A percentile compares a stretch with the other conserved stretches of the same genome.
These are phyloP conservation scores for Cladosporium sphaerospermum DNA, from an alignment of 2,329 filamentous ascomycete genomes.

Conservation along the genomic window DNA sequence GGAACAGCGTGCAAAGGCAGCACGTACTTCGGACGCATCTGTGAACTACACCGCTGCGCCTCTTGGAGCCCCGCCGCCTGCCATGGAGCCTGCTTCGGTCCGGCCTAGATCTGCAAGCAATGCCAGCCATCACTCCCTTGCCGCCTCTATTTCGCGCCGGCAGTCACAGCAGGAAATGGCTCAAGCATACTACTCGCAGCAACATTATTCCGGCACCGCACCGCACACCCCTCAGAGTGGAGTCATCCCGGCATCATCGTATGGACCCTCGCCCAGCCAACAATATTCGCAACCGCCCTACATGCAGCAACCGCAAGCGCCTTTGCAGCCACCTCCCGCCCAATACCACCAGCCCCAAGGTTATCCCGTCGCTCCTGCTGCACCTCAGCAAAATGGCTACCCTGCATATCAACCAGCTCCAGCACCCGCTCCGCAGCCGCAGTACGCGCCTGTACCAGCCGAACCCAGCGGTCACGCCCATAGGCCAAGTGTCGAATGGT, in stretches of 20 bases:
- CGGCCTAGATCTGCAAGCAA: slow-evolving; percentile 35
- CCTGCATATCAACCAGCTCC: slow-evolving; percentile 34
- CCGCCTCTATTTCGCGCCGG: slow-evolving; percentile 29
- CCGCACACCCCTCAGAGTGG: slow-evolving; percentile 34
- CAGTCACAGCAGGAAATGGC: slow-evolving; percentile 42
- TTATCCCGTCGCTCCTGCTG: slow-evolving; percentile 20
- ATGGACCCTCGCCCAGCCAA: slow-evolving; percentile 25
- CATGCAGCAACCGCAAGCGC: slow-evolving; percentile 29
- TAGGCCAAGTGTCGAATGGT: slow-evolving; percentile 36
- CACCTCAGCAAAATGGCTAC: slow-evolving; percentile 29
- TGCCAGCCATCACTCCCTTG: slow-evolving; percentile 28
- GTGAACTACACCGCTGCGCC: slow-evolving; percentile 18
- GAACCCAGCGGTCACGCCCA: slow-evolving; percentile 25
- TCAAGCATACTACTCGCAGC: slow-evolving; percentile 31
- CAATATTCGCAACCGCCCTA: slow-evolving; percentile 23
- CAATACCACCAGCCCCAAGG: slow-evolving; percentile 23
- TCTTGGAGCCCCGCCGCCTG: slow-evolving; percentile 11
- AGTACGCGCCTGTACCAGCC: slow-evolving; percentile 30
- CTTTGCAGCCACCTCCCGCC: slow-evolving; percentile 30
- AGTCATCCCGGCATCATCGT: slow-evolving; percentile 34
- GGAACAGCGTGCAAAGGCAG: slow-evolving; percentile 42
- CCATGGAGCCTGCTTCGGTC: slow-evolving; percentile 26
- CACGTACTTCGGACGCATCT: slow-evolving; percentile 28
- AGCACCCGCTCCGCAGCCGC: slow-evolving; percentile 29
- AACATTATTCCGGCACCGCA: slow-evolving; percentile 31